Percentiles rank a stretch among this genome's conserved stretches.
Evolutionary conservation across 2,329 filamentous ascomycete species (phyloP).

Genomic region (Dichotomopilus funicola): DNA sequence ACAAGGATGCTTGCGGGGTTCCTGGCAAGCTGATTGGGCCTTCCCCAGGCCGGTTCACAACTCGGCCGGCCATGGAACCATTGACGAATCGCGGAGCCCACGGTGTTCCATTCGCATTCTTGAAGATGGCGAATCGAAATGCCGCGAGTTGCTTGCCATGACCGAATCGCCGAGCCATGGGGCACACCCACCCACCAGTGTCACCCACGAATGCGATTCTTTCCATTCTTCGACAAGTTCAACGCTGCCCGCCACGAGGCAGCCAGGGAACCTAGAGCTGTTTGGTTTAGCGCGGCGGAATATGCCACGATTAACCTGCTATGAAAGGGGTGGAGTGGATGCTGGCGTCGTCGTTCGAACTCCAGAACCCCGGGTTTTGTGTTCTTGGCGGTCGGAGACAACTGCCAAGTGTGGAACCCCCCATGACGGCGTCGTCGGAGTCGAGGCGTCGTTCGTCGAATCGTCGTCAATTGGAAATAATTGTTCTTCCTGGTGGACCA

Average conservation of each 20-base stretch:
- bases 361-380: slow-evolving; percentile 9
- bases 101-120: not conserved
- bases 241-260: slow-evolving; percentile 8
- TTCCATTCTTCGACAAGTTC: not conserved
- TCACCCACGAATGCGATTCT: too few species aligned
- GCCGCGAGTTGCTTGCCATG: slow-evolving; percentile 13
- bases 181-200: too few species aligned
- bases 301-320: not conserved
- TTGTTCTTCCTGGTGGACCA: slow-evolving; percentile 4
- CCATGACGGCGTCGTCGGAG: too few species aligned
- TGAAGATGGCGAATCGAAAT: slow-evolving; percentile 11
- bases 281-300: not conserved
- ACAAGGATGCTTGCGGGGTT: slow-evolving; percentile 15
- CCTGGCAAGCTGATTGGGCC: not conserved
- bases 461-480: slow-evolving; percentile 14
- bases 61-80: not conserved
- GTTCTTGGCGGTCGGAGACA: not conserved
- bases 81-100: slow-evolving; percentile 17
- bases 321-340: slow-evolving; percentile 2
- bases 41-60: not conserved
- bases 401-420: not conserved
- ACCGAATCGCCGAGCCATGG: slow-evolving; percentile 14
- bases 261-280: not conserved
- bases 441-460: not conserved
- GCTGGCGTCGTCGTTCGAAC: slow-evolving; percentile 12